These are phyloP conservation scores for Chlamydomonas sphaeroides DNA, from an alignment of 139 green algal species.

Conservation along the genomic window DNA sequence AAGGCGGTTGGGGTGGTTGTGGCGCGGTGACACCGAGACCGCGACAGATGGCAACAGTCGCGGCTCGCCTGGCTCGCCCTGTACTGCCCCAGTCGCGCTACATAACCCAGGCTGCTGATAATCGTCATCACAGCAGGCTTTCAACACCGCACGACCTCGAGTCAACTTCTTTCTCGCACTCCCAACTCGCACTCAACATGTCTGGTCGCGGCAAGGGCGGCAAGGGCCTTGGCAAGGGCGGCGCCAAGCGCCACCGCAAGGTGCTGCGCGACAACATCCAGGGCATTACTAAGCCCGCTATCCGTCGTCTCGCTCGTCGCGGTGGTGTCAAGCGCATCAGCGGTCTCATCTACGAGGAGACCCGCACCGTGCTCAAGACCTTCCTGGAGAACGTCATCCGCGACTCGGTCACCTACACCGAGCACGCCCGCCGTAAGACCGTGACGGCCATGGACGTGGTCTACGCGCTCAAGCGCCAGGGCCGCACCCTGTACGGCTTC, in stretches of 20 bases:
- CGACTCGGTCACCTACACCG: conserved; percentile 97
- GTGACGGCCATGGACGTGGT: conserved; percentile 96
- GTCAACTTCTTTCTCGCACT: too few relatives aligned
- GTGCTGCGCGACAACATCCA: conserved; percentile 94
- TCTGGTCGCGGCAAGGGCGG: conserved; percentile 90
- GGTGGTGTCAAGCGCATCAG: conserved; percentile 90
- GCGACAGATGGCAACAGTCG: too few relatives aligned
- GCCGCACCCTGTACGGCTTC: conserved; percentile 43
- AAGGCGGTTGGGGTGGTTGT: too few relatives aligned
- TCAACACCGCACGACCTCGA: too few relatives aligned
- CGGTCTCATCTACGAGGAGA: conserved; percentile 94
- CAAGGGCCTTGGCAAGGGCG: conserved; percentile 92
- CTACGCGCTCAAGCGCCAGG: conserved; percentile 80
- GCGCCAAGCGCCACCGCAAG: conserved; percentile 93
- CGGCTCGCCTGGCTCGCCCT: too few relatives aligned
- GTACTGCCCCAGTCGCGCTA: too few relatives aligned
- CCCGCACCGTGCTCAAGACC: conserved; percentile 88
- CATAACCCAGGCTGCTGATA: too few relatives aligned
- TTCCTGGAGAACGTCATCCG: conserved; percentile 95
- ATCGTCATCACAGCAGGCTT: too few relatives aligned
- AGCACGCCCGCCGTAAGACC: conserved; percentile 96
- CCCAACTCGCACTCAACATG: too few relatives aligned
- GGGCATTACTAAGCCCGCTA: conserved; percentile 95
- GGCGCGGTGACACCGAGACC: too few relatives aligned
- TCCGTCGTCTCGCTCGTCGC: conserved; percentile 86